These are phyloP conservation scores for Pelargonium citronellum DNA, from an alignment of 441 rosid genomes.

Conservation along the genomic window DNA sequence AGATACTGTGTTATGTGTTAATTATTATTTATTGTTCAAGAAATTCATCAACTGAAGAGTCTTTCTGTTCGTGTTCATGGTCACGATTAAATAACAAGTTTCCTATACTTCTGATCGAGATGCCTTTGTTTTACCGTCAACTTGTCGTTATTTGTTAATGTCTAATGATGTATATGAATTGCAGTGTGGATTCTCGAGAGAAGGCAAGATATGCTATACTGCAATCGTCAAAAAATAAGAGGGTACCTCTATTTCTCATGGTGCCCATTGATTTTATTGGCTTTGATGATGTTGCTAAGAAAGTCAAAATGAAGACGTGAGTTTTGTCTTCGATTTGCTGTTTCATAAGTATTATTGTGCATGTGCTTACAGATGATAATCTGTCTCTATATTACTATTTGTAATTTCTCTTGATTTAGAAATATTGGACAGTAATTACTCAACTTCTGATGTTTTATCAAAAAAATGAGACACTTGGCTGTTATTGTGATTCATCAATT, in stretches of 20 bases:
- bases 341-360: not conserved
- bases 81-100: not conserved
- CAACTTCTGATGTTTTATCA: not conserved
- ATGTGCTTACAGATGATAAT: not conserved
- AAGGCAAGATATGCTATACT: slow-evolving; percentile 42
- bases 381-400: not conserved
- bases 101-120: not conserved
- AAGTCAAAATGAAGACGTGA: slow-evolving; percentile 46
- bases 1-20: too few relatives aligned
- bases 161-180: slow-evolving; percentile 7
- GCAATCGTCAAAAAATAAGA: slow-evolving; percentile 51
- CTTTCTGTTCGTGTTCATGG: not conserved
- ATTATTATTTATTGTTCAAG: too few relatives aligned
- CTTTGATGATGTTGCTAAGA: slow-evolving; percentile 43
- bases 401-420: not conserved
- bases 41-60: too few relatives aligned
- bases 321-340: not conserved
- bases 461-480: not conserved
- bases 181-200: slow-evolving; percentile 61
- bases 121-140: not conserved
- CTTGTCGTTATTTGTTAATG: not conserved
- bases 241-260: slow-evolving; percentile 54
- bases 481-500: not conserved
- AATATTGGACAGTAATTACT: not conserved
- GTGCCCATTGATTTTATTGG: slow-evolving; percentile 47